Evolutionary conservation across 2,329 filamentous ascomycete species (phyloP).

Genomic region (Lachnellula subtilissima): DNA sequence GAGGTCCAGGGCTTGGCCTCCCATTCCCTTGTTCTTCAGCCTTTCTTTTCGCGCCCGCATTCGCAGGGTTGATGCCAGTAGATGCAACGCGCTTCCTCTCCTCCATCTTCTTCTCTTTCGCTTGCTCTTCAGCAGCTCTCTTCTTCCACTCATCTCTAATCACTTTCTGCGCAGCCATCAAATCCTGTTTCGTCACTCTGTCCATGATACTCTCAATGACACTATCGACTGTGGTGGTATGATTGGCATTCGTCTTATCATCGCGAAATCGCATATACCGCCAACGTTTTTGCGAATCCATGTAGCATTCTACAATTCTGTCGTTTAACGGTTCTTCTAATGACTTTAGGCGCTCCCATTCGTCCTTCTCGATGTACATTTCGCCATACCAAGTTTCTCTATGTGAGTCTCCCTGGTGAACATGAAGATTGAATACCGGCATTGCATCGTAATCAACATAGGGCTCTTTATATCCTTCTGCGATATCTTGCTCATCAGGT

Average conservation of each 20-base stretch:
- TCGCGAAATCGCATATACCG: constrained; percentile 85
- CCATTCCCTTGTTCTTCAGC: constrained; percentile 25
- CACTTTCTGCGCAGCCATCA: constrained; percentile 62
- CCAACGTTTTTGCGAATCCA: constrained; percentile 73
- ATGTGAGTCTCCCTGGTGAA: constrained; percentile 57
- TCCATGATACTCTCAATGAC: constrained; percentile 89
- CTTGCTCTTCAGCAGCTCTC: constrained; percentile 20
- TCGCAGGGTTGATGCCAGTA: constrained; percentile 6
- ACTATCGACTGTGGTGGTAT: constrained; percentile 75
- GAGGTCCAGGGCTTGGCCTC: constrained; percentile 26
- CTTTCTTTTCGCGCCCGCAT: constrained; percentile 22
- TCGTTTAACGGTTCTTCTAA: constrained; percentile 74
- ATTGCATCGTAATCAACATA: constrained; percentile 75
- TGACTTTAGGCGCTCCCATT: constrained; percentile 80
- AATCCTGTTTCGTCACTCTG: constrained; percentile 75
- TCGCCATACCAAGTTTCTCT: constrained; percentile 52
- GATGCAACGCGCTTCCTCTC: constrained; percentile 15
- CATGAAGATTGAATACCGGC: constrained; percentile 68
- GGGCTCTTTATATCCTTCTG: constrained; percentile 57
- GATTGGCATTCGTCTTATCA: constrained; percentile 88
- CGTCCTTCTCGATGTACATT: constrained; percentile 65
- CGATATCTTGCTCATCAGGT: constrained; percentile 61
- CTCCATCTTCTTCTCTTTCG: constrained; percentile 15
- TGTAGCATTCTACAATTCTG: constrained; percentile 83
- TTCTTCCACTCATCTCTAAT: constrained; percentile 78